Percentiles rank a stretch among this genome's conserved stretches.
Conservation (phyloP, 2,329 filamentous ascomycete genomes). For the Pestalotiopsis sp. region DNA sequence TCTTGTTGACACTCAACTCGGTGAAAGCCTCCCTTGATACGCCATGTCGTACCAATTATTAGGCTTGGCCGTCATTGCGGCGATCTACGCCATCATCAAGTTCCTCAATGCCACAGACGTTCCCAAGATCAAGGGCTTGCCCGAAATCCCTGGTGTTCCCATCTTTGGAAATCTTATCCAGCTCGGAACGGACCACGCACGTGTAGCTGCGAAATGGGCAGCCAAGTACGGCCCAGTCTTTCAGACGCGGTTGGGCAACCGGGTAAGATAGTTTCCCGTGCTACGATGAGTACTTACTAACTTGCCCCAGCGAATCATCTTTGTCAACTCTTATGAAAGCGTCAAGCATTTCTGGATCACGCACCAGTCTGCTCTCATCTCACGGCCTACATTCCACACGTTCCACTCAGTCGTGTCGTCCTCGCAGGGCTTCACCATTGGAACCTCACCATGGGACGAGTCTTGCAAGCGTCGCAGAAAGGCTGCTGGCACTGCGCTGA, state of each 20-base stretch:
- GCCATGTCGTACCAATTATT: conserved; percentile 10
- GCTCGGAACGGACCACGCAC: conserved; percentile 6
- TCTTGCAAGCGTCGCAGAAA: conserved; percentile 64
- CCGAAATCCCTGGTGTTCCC: conserved; percentile 7
- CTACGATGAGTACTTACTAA: background rate
- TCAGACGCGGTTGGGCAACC: conserved; percentile 7
- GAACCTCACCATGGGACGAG: conserved; percentile 66
- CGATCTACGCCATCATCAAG: conserved; percentile 2
- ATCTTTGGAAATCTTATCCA: conserved; percentile 7
- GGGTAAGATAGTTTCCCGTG: background rate
- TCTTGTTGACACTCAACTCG: background rate
- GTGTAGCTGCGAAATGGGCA: conserved; percentile 7
- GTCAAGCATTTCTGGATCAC: conserved; percentile 52
- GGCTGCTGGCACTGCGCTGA: conserved; percentile 64
- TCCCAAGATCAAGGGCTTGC: conserved; percentile 4
- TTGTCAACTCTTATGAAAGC: conserved; percentile 51
- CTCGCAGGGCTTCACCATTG: conserved; percentile 67
- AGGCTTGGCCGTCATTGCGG: conserved; percentile 4
- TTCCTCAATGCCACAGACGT: conserved; percentile 8
- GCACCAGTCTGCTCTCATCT: conserved; percentile 54
- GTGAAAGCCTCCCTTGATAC: background rate
- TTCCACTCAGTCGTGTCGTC: conserved; percentile 63
- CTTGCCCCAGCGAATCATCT: background rate
- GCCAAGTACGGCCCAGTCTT: conserved; percentile 7
- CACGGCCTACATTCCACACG: conserved; percentile 57